Base-by-base conservation (phyloP, 495 filamentous ascomycete genomes). In the Daldinia concentrica region DNA sequence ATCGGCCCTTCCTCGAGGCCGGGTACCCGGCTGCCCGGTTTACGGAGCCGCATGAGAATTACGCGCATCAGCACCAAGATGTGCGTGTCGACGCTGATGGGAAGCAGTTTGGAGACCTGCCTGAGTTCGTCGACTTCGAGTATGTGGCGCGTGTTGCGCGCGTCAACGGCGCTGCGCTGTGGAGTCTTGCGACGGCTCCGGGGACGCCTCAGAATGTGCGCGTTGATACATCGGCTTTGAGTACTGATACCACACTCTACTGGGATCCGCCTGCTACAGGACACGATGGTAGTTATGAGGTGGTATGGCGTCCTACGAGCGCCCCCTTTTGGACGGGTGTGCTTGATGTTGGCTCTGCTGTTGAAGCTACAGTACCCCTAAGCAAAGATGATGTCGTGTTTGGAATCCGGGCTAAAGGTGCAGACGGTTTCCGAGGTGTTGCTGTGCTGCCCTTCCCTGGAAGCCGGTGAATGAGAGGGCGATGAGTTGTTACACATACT, bases 371-470 rank as follows among this genome's bases (percentile, higher is more conserved):
- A 58, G 66, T 87, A 32, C 27, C 74, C 15, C 59, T 87, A 36
- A 85, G 80, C 58, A 88, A 87, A 77, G 86, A 88, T 66, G 83
- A 86, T 72, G 79, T 85, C 22, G 77, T 83, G 48, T 85, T 87
- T 77, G 85, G 86, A 0, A 76, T 87, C 2, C 74, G 86, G 58
- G 77, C 82, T 11, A 81, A 85, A 4, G 79, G 84, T 4, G 71
- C 30, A 51, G 81, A 85, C 77, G 84, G 84, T 12, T 63, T 65
- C 9, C 51, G 75, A 27, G 75, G 75, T 6, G 75, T 77, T 57
- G 75, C 75, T 17, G 75, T 76, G 32, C 34, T 77, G 58, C 73
- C 75, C 29, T 77, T 77, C 41, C 75, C 75, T 34, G 62, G 69
- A 19, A 43, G 58, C 4, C 14, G 59, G 24, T 68, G 19, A 67